A percentile compares a stretch with the other conserved stretches of the same genome.
Conservation (phyloP, 257 asterid genomes). For the Leonotis leonurus region DNA sequence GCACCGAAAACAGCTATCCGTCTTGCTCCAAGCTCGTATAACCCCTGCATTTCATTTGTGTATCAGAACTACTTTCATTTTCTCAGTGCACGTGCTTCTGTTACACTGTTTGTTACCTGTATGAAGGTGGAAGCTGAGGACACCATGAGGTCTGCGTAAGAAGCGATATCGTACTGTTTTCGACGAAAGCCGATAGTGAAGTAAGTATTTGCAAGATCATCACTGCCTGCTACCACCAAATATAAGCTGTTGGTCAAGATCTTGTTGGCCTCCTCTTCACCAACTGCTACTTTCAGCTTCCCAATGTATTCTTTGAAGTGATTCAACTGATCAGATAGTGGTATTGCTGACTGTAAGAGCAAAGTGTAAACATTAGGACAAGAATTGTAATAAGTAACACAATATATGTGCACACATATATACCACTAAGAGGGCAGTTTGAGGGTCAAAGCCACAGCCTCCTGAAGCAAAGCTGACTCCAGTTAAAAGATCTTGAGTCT, state of each 20-base stretch:
- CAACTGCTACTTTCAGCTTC: constrained; percentile 46
- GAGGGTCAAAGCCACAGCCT: constrained; percentile 71
- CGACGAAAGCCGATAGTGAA: constrained; percentile 39
- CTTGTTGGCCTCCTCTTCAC: constrained; percentile 38
- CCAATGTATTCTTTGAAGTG: constrained; percentile 54
- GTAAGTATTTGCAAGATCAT: constrained; percentile 81
- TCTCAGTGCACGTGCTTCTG: too few relatives aligned
- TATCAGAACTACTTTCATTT: not conserved
- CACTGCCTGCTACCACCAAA: constrained; percentile 64
- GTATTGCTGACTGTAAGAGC: constrained; percentile 38
- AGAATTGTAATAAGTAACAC: not conserved
- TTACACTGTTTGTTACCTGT: too few relatives aligned
- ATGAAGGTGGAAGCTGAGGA: constrained; percentile 46
- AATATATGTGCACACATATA: not conserved
- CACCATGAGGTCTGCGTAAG: constrained; percentile 61
- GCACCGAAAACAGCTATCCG: constrained; percentile 33
- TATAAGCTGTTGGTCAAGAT: constrained; percentile 40
- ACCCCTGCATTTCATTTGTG: constrained; percentile 20
- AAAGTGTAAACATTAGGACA: not conserved
- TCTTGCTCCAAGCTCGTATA: constrained; percentile 47
- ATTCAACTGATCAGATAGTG: constrained; percentile 52
- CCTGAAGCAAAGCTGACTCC: constrained; percentile 97
- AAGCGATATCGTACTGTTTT: constrained; percentile 31
- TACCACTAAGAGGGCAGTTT: constrained; percentile 26
- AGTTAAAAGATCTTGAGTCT: constrained; percentile 37